Base-by-base conservation (phyloP, 1,284 basidiomycete genomes). In the Apiotrichum brassicae region DNA sequence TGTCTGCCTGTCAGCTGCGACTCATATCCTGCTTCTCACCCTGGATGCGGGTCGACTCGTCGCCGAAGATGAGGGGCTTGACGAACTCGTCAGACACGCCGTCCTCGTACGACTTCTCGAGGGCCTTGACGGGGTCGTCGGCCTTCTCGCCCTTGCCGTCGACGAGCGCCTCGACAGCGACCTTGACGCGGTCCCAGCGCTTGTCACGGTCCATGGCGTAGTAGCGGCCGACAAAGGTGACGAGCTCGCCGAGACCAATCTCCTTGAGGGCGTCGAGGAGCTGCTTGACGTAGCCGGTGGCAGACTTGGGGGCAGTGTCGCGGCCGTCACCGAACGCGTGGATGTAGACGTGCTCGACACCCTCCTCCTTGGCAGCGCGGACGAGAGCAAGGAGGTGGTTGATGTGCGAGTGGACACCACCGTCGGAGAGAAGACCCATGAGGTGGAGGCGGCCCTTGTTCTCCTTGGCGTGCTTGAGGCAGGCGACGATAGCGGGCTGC, bases 171-270 rank as follows among this genome's bases (percentile, higher is more conserved):
- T 93, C 88, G 4, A 92, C 78, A 9, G 89, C 89, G 54, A 89
- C 77, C 78, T 89, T 89, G 69, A 94, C 72, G 39, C 89, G 80
- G 68, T 94, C 90, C 89, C 90, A 93, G 49, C 90, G 82, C 78
- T 92, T 93, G 72, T 94, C 90, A 38, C 90, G 82, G 73, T 93
- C 90, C 90, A 93, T 93, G 36, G 89, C 90, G 62, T 92, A 94
- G 78, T 94, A 94, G 43, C 90, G 76, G 5, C 89, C 89, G 25
- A 90, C 76, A 45, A 92, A 78, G 7, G 87, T 91, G 11, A 86
- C 84, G 49, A 93, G 74, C 59, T 76, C 70, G 34, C 76, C 76
- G 33, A 72, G 59, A 46, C 85, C 81, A 34, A 82, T 78, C 64
- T 87, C 83, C 66, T 85, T 77, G 53, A 86, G 78, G 71, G 89